A percentile compares a stretch with the other conserved stretches of the same genome.
These are phyloP conservation scores for Craspedostauros australis DNA, from an alignment of 108 stramenopile species.

Conservation along the genomic window DNA sequence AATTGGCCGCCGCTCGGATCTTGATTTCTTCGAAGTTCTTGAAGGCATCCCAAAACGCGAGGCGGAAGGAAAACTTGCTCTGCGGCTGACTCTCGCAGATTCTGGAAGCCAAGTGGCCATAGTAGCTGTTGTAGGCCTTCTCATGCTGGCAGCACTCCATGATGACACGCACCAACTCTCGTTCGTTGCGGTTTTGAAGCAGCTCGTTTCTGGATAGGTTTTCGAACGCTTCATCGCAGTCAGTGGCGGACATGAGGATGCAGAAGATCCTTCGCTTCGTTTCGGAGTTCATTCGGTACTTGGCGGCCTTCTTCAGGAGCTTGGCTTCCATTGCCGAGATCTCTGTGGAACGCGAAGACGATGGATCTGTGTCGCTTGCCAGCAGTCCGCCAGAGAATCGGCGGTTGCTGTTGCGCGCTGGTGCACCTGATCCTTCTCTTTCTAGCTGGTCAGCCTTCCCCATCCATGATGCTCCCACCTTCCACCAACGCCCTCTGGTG, in stretches of 20 bases:
- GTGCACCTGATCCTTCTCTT: no score
- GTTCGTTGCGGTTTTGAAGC: slow-evolving; percentile 80
- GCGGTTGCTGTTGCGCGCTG: no score
- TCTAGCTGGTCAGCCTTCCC: no score
- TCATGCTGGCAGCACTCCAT: slow-evolving; percentile 92
- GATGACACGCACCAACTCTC: slow-evolving; percentile 90
- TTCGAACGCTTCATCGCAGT: slow-evolving; percentile 93
- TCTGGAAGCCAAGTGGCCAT: slow-evolving; percentile 81
- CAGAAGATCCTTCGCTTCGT: slow-evolving; percentile 87
- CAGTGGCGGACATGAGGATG: slow-evolving; percentile 87
- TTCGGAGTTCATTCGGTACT: slow-evolving; percentile 94
- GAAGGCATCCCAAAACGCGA: slow-evolving; percentile 93
- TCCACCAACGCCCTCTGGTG: slow-evolving; percentile 92
- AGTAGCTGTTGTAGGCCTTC: slow-evolving; percentile 89
- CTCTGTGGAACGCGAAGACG: no score
- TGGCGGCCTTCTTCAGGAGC: slow-evolving; percentile 76
- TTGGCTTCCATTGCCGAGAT: no score
- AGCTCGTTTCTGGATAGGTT: slow-evolving; percentile 76
- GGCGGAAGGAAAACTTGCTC: slow-evolving; percentile 87
- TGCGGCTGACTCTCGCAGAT: slow-evolving; percentile 88
- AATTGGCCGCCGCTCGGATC: slow-evolving; percentile 76
- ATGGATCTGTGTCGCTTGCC: no score
- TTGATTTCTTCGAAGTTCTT: slow-evolving; percentile 80
- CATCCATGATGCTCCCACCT: slow-evolving; percentile 89
- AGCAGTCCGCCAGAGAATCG: no score